These are phyloP conservation scores for Cicer yamashitae DNA, from an alignment of 306 rosid genomes.

Conservation along the genomic window DNA sequence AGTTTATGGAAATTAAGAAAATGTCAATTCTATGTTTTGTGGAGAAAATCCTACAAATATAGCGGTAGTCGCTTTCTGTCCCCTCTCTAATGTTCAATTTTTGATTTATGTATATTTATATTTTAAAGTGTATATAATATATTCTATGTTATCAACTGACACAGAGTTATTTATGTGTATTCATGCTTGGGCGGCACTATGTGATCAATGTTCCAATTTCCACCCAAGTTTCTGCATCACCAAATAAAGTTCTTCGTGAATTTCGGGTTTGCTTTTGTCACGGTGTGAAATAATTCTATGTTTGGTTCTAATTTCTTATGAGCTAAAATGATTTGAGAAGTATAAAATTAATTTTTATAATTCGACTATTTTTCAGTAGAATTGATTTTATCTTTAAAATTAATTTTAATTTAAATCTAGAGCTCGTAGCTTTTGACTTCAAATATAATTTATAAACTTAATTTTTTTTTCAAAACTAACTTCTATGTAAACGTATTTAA, in stretches of 20 bases:
- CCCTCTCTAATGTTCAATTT: slow-evolving; percentile 42
- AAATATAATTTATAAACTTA: too few species aligned
- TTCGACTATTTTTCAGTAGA: too few species aligned
- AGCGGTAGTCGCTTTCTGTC: slow-evolving; percentile 53
- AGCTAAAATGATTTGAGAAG: too few species aligned
- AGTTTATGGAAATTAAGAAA: slow-evolving; percentile 31
- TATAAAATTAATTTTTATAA: too few species aligned
- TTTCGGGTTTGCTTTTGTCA: slow-evolving; percentile 33
- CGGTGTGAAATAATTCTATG: background rate
- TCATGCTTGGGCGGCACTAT: slow-evolving; percentile 41
- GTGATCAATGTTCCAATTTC: slow-evolving; percentile 38
- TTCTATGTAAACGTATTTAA: too few species aligned
- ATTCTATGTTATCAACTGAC: background rate
- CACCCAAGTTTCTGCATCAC: slow-evolving; percentile 28
- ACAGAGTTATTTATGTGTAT: background rate
- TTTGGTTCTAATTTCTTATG: background rate
- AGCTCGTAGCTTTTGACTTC: too few species aligned
- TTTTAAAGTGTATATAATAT: background rate
- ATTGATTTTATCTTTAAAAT: too few species aligned
- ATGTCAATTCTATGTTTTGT: slow-evolving; percentile 28
- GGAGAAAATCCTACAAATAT: slow-evolving; percentile 41
- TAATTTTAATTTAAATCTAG: too few species aligned
- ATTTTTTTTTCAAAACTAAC: too few species aligned
- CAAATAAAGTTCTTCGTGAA: slow-evolving; percentile 18
- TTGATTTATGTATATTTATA: background rate